Base-by-base conservation (phyloP, 495 filamentous ascomycete species). In the Penicillium crystallinum region DNA sequence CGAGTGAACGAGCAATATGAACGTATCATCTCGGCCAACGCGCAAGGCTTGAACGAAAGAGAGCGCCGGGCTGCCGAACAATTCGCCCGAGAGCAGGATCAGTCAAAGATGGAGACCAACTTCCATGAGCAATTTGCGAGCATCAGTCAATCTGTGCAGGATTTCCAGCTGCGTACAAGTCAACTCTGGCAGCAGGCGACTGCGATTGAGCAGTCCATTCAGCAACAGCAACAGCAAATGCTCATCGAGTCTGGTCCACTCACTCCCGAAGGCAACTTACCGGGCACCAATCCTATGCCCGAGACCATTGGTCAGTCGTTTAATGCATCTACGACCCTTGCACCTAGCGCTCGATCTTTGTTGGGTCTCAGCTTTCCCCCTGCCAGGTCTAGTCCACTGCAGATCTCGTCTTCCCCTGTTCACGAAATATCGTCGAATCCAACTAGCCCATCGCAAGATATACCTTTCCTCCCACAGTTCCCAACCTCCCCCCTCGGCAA, bases 1-100 rank as follows among this genome's bases (percentile, higher is more conserved):
- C 86, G 89, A 62, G 82, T 91, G 33, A 86, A 86, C 54, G 83
- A 86, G 54, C 88, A 95, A 64, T 84, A 87, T 53, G 86, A 89
- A 40, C 81, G 84, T 52, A 87, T 95, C 46, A 79, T 82, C 22
- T 84, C 87, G 46, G 87, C 86, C 47, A 92, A 89, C 61, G 81
- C 79, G 19, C 81, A 88, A 46, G 87, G 84, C 8, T 74, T 89
- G 54, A 81, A 89, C 57, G 88, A 89, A 65, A 80, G 82, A 57
- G 85, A 88, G 56, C 83, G 86, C 22, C 84, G 83, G 37, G 78
- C 83, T 14, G 82, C 85, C 15, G 84, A 87, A 58, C 84, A 85
- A 52, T 80, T 81, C 44, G 77, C 76, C 12, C 75, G 83, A 49
- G 79, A 86, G 55, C 76, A 83, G 47, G 86, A 91, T 30, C 79